Evolutionary conservation across 805 yeast species (phyloP).

Genomic region (Starmerella etchellsii): DNA sequence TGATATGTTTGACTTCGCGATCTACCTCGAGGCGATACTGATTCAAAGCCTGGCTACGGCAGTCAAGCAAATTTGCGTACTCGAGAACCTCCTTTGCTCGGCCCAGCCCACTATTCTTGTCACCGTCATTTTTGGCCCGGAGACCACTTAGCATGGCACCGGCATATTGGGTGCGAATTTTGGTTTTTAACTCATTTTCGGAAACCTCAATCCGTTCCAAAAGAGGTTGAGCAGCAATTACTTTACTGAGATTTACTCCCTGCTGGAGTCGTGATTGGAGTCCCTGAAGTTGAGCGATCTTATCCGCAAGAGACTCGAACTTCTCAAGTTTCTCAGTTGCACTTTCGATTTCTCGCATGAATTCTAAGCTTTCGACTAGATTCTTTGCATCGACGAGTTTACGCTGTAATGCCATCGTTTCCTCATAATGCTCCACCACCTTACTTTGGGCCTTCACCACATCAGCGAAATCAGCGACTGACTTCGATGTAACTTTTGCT

Average conservation of each 20-base stretch:
- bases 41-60: constrained; percentile 46
- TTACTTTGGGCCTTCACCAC: constrained; percentile 4
- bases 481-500: constrained; percentile 25
- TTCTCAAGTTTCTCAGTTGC: constrained; percentile 46
- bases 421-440: constrained; percentile 13
- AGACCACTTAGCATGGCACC: constrained; percentile 5
- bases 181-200: constrained; percentile 4
- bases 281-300: neutral
- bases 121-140: neutral
- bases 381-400: constrained; percentile 32
- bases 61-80: constrained; percentile 21
- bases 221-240: constrained; percentile 41
- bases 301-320: neutral
- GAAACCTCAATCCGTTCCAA: constrained; percentile 35
- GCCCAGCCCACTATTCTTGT: neutral
- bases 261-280: neutral
- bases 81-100: neutral
- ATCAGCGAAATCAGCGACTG: constrained; percentile 35
- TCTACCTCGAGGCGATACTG: constrained; percentile 56
- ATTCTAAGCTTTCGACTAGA: constrained; percentile 36
- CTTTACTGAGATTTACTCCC: constrained; percentile 12
- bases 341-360: constrained; percentile 31
- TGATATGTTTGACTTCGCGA: constrained; percentile 58
- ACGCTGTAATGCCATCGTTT: constrained; percentile 8
- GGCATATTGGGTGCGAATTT: neutral